Evolutionary conservation across 345 rosid genomes (phyloP).

Genomic region (Citrus unshiu): DNA sequence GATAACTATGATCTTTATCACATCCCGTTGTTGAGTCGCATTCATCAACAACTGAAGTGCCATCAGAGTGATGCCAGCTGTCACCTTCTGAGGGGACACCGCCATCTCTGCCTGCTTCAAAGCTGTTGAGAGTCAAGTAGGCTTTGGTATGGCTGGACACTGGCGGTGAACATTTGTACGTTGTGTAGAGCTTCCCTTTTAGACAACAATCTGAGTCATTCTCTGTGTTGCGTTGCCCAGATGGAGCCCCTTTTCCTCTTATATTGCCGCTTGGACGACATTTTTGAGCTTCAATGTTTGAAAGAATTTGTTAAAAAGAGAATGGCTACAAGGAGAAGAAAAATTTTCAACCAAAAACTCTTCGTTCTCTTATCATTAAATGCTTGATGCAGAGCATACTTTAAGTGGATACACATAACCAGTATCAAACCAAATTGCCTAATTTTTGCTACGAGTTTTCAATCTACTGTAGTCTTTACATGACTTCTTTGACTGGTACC

Average conservation of each 20-base stretch:
- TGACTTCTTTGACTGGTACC: not conserved
- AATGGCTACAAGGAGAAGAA: not conserved
- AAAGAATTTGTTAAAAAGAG: not conserved
- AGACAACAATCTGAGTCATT: constrained; percentile 27
- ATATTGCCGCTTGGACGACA: constrained; percentile 29
- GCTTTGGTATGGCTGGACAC: constrained; percentile 22
- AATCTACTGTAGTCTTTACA: too few relatives aligned
- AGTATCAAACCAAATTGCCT: not conserved
- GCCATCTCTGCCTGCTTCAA: constrained; percentile 22
- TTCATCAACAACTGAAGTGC: constrained; percentile 27
- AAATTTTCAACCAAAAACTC: not conserved
- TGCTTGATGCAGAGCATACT: not conserved
- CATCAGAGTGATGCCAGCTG: constrained; percentile 16
- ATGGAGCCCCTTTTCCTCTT: constrained; percentile 24
- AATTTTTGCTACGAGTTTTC: not conserved
- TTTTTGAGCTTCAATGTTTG: constrained; percentile 2
- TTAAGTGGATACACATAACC: not conserved
- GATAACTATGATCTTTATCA: constrained; percentile 19
- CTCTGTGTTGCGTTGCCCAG: constrained; percentile 29
- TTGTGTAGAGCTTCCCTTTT: constrained; percentile 23
- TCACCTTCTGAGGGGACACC: constrained; percentile 18
- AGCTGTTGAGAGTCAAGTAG: constrained; percentile 25
- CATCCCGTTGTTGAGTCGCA: constrained; percentile 32
- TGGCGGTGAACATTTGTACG: constrained; percentile 20
- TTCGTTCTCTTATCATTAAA: not conserved